phyloP scores from a whole-genome alignment of 179 eudicot genomes.

The Sideroxylon spinosum region DNA sequence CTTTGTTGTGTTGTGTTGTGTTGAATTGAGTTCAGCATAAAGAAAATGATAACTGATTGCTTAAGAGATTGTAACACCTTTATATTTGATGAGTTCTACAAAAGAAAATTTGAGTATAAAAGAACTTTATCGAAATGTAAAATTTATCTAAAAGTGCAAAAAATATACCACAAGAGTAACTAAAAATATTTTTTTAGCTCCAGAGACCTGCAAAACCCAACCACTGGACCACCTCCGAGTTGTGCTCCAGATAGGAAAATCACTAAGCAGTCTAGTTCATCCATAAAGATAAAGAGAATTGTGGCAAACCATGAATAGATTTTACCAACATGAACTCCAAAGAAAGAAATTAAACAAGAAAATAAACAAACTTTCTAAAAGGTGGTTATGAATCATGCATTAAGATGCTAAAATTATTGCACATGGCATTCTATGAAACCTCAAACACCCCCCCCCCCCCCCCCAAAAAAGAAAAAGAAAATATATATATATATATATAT shows the following conservation, averaged over 20 bases:
- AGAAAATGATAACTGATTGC: neutral
- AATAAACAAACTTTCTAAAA: neutral
- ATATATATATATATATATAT: neutral
- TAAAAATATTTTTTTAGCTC: neutral
- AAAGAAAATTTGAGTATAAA: neutral
- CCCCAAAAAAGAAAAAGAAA: neutral
- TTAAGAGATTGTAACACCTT: neutral
- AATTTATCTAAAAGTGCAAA: neutral
- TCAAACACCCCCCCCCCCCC: neutral
- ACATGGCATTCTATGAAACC: neutral
- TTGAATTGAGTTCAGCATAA: too few species aligned
- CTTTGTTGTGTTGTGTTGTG: too few species aligned
- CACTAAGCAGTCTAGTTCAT: neutral
- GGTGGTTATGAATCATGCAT: neutral
- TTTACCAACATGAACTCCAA: neutral
- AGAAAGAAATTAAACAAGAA: neutral
- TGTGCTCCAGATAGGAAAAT: neutral
- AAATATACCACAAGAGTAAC: neutral
- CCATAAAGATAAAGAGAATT: neutral
- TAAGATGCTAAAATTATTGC: neutral
- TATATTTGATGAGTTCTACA: neutral
- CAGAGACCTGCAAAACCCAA: slow-evolving; percentile 8
- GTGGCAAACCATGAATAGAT: neutral
- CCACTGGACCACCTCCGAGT: neutral
- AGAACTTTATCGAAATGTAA: too few species aligned